These are phyloP conservation scores for Zychaea mexicana DNA, from an alignment of 371 early-diverging fungal species.

Conservation along the genomic window DNA sequence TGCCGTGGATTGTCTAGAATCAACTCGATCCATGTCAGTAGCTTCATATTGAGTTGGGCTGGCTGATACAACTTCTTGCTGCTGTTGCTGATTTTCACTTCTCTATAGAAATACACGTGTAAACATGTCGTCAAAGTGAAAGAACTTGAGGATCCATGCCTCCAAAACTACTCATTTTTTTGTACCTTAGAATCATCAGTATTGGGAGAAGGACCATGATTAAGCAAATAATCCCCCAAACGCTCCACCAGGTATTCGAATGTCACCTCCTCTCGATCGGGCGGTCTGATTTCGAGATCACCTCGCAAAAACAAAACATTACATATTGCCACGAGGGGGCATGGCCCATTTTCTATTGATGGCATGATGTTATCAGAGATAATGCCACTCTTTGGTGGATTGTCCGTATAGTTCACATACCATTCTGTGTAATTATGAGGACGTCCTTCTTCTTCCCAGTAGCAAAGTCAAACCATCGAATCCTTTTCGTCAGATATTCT, in stretches of 20 bases:
- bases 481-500: conserved; percentile 68
- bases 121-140: too few relatives aligned
- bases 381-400: not conserved
- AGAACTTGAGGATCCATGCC: too few relatives aligned
- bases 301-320: conserved; percentile 84
- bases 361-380: not conserved
- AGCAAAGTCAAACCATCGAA: conserved; percentile 59
- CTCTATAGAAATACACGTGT: not conserved
- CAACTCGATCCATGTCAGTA: not conserved
- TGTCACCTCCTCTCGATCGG: conserved; percentile 59
- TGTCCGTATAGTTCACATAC: conserved; percentile 26
- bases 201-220: conserved; percentile 26
- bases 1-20: conserved; percentile 23
- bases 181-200: not conserved
- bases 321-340: conserved; percentile 86
- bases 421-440: conserved; percentile 83
- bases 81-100: not conserved
- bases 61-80: not conserved
- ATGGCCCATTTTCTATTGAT: conserved; percentile 91
- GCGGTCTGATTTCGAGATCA: conserved; percentile 62
- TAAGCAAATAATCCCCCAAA: conserved; percentile 74
- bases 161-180: not conserved
- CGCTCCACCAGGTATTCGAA: conserved; percentile 73
- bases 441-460: conserved; percentile 43
- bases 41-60: not conserved